These are phyloP conservation scores for Apiotrichum montevideense DNA, from an alignment of 1,284 basidiomycete species.

Conservation along the genomic window DNA sequence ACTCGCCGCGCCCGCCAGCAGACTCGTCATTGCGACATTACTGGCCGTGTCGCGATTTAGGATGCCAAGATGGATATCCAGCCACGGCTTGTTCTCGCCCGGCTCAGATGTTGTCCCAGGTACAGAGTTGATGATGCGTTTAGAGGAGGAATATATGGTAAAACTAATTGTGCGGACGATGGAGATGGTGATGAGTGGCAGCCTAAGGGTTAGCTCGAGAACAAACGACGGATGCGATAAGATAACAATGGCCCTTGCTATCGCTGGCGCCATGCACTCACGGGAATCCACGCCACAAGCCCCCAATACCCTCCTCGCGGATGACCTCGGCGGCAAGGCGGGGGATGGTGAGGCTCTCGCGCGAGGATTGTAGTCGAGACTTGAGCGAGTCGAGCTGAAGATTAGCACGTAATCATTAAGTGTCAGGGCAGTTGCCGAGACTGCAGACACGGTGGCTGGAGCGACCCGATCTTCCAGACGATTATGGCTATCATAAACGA, in stretches of 20 bases:
- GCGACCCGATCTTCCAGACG: no score
- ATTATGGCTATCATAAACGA: no score
- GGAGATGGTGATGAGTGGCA: conserved; percentile 92
- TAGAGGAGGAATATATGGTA: conserved; percentile 86
- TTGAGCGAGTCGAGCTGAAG: conserved; percentile 76
- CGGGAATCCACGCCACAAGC: conserved; percentile 50
- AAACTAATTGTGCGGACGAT: conserved; percentile 88
- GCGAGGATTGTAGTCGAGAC: conserved; percentile 79
- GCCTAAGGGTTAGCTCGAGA: conserved; percentile 48
- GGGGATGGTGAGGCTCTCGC: conserved; percentile 66
- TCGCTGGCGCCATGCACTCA: conserved; percentile 9
- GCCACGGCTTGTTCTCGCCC: conserved; percentile 23
- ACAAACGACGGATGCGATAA: no score
- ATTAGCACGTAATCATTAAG: no score
- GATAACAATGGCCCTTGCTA: background rate
- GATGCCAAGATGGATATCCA: conserved; percentile 31
- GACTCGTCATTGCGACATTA: conserved; percentile 60
- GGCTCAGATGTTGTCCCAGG: conserved; percentile 18
- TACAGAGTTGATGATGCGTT: conserved; percentile 62
- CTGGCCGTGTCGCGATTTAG: conserved; percentile 48
- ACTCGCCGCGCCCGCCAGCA: conserved; percentile 43
- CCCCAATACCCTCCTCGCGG: conserved; percentile 81
- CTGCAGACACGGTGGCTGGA: no score
- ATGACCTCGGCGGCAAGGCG: conserved; percentile 61
- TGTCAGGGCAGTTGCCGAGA: background rate